Conservation (phyloP, 257 asterid species). For the Solanum paucissectum region DNA sequence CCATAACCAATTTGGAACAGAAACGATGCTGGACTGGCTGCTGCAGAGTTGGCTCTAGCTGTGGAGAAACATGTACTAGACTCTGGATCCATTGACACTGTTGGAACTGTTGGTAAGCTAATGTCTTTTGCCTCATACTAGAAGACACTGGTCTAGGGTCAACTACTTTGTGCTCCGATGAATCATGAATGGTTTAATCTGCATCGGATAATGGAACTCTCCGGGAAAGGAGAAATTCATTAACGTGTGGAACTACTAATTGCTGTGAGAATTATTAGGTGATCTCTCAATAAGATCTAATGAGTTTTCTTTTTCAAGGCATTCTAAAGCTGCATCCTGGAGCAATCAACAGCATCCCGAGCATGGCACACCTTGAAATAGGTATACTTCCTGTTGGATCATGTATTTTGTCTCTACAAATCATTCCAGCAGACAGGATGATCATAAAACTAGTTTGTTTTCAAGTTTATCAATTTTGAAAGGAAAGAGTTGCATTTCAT, state of each 20-base stretch:
- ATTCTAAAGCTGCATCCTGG: slow-evolving; percentile 93
- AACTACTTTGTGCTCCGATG: background rate
- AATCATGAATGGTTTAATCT: background rate
- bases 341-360: slow-evolving; percentile 96
- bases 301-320: slow-evolving; percentile 25
- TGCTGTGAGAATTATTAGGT: background rate
- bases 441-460: background rate
- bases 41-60: slow-evolving; percentile 87
- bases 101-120: slow-evolving; percentile 82
- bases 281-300: background rate
- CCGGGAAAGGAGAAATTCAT: background rate
- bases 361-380: slow-evolving; percentile 86
- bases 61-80: slow-evolving; percentile 87
- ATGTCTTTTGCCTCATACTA: background rate
- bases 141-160: background rate
- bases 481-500: background rate
- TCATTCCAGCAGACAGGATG: background rate
- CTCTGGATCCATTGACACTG: slow-evolving; percentile 89
- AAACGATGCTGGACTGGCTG: slow-evolving; percentile 94
- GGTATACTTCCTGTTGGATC: slow-evolving; percentile 25
- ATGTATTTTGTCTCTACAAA: background rate
- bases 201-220: background rate
- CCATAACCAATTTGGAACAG: slow-evolving; percentile 31
- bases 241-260: background rate
- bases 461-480: background rate